A percentile compares a stretch with the other conserved stretches of the same genome.
Conservation (phyloP, 2,329 filamentous ascomycete genomes). For the Colletotrichum sp. region DNA sequence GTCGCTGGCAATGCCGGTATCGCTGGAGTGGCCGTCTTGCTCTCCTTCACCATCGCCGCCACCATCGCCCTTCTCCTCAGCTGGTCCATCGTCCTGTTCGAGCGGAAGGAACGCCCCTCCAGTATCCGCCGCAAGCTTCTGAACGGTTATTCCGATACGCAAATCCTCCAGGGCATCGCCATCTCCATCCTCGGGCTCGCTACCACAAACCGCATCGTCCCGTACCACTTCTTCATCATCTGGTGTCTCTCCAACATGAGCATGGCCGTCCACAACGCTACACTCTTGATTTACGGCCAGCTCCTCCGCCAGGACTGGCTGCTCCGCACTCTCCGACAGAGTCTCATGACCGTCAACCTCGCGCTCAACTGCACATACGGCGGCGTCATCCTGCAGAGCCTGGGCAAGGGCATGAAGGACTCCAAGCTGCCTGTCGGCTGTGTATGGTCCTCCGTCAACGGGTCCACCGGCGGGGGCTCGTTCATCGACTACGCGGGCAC, state of each 20-base stretch:
- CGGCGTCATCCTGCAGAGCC: conserved; percentile 60
- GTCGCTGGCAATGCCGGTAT: conserved; percentile 60
- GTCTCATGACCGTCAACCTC: conserved; percentile 71
- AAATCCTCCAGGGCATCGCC: conserved; percentile 73
- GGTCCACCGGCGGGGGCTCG: conserved; percentile 31
- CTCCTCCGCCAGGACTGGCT: conserved; percentile 73
- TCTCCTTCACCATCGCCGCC: conserved; percentile 72
- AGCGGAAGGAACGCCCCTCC: conserved; percentile 52
- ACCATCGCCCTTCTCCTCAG: conserved; percentile 60
- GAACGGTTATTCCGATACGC: conserved; percentile 70
- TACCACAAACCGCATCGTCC: conserved; percentile 61
- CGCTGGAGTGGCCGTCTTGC: conserved; percentile 62
- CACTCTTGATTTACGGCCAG: conserved; percentile 67
- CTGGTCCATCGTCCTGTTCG: conserved; percentile 61
- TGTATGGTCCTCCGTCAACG: conserved; percentile 54
- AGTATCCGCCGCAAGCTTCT: conserved; percentile 68
- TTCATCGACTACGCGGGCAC: conserved; percentile 58
- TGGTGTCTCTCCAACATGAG: conserved; percentile 71
- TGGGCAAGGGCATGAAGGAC: conserved; percentile 55
- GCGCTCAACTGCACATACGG: conserved; percentile 61
- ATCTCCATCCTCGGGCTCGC: conserved; percentile 69
- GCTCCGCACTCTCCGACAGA: conserved; percentile 68
- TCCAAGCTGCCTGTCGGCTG: conserved; percentile 65
- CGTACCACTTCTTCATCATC: conserved; percentile 75
- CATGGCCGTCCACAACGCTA: conserved; percentile 69